Base-by-base conservation (phyloP, 768 basidiomycete species). In the Favolaschia claudopus region DNA sequence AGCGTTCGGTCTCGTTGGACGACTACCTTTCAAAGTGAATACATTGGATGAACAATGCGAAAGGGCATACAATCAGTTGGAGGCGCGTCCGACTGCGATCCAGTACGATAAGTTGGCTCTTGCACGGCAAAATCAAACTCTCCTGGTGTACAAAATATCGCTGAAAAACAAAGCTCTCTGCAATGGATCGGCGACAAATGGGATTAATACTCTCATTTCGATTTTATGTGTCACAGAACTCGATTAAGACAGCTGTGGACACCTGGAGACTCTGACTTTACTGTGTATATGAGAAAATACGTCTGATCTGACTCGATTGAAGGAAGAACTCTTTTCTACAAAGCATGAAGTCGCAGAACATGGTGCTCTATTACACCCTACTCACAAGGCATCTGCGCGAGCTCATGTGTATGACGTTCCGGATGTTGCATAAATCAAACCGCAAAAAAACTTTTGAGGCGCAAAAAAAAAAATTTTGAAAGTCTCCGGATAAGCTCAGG, bases 321-420 rank as follows among this genome's bases (percentile, higher is more conserved):
- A 53, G 79, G 48, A 90, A 91, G 78, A 93, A 93, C 70, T 83
- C 86, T 1, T 95, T 95, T 69, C 65, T 91, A 60, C 88, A 89
- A 73, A 88, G 86, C 56, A 68, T 92, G 67, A 89, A 89, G 72
- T 87, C 85, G 28, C 92, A 93, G 80, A 93, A 92, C 64, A 86
- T 87, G 86, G 88, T 90, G 1, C 76, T 95, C 20, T 95, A 92
- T 75, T 95, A 90, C 72, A 78, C 83, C 4, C 75, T 96, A 15
- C 67, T 91, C 17, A 67, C 77, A 19, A 75, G 79, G 38, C 80
- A 92, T 67, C 73, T 92, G 48, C 77, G 79, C 50, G 89, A 91
- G 68, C 75, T 90, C 43, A 78, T 89, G 62, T 64, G 15, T 20
- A 48, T 55, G 5, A 3, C 17, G n/a, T 10, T 59, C 5, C 17